Percentiles rank a stretch among this genome's conserved stretches.
Evolutionary conservation across 305 asterid genomes (phyloP).

Genomic region (Fraxinus ornus): DNA sequence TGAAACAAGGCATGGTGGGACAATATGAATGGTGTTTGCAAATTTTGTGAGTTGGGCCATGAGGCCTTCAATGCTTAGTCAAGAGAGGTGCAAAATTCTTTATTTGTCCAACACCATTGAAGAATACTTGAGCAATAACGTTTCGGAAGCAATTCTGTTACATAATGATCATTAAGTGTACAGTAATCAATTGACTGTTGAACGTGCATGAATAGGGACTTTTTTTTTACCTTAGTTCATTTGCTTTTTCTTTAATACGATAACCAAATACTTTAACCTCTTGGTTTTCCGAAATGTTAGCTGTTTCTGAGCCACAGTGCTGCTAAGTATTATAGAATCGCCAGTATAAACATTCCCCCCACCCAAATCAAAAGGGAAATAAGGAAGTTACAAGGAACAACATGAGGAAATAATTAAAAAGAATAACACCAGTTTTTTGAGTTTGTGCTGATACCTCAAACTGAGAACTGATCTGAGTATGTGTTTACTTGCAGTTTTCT

Average conservation of each 20-base stretch:
- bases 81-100: not conserved
- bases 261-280: not conserved
- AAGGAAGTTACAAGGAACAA: not conserved
- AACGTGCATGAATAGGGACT: not conserved
- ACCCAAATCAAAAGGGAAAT: not conserved
- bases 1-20: slow-evolving; percentile 12
- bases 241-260: not conserved
- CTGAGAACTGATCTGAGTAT: slow-evolving; percentile 16
- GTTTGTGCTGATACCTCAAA: slow-evolving; percentile 9
- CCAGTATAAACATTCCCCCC: not conserved
- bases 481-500: slow-evolving; percentile 51
- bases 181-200: not conserved
- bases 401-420: not conserved
- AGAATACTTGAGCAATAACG: not conserved
- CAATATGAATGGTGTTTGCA: not conserved
- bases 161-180: not conserved
- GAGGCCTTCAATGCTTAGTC: not conserved
- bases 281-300: not conserved
- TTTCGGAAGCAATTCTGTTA: not conserved
- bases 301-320: not conserved
- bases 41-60: slow-evolving; percentile 5
- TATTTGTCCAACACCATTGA: not conserved
- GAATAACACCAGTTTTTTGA: not conserved
- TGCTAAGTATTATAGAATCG: slow-evolving; percentile 2
- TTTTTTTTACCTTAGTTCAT: not conserved